Evolutionary conservation across 75 land plant species (phyloP), one percentile per base, ranked within the genome.

Genomic region (Picea glauca): DNA sequence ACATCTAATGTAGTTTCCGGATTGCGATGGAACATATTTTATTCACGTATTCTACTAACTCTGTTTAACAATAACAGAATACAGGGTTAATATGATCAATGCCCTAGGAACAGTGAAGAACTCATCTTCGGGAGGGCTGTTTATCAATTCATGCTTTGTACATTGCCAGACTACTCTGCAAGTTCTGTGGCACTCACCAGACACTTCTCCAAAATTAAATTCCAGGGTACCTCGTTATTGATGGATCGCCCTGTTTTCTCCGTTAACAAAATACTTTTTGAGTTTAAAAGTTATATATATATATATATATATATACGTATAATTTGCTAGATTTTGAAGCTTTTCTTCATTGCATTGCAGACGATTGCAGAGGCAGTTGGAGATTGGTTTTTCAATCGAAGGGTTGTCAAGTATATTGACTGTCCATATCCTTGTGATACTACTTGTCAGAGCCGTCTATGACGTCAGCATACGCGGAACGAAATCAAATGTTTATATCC

Each of bases 101-200:
- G 88, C 90, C 64, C 6, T 90, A 59, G 58, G n/a, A 6, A 76
- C 62, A 8, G 9, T 70, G 1, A 72, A 31, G 0, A 74, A 17
- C 23, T 80, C 86, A 20, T 0, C 75, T 18, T 26, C 78, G 0
- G 81, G 70, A 62, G 92, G 92, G 4, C 21, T 85, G 79, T 90
- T 85, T 76, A 88, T 90, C 30, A 81, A 90, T 59, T 87, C 90
- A 0, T 90, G 90, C 79, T 90, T 78, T 77, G 86, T 88, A 6
- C 92, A 90, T 59, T 84, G 90, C 84, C 92, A 88, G 61, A 56
- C 85, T 5, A 87, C 62, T 60, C 67, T 4, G 60, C 89, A 84
- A 61, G 85, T 81, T 30, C 83, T 86, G 38, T 90, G 92, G 92
- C 40, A 85, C 1, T 46, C 56, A 0, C 46, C 31, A 30, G 65